Conservation (phyloP, 2,329 filamentous ascomycete species). For the Xylaria polymorpha region DNA sequence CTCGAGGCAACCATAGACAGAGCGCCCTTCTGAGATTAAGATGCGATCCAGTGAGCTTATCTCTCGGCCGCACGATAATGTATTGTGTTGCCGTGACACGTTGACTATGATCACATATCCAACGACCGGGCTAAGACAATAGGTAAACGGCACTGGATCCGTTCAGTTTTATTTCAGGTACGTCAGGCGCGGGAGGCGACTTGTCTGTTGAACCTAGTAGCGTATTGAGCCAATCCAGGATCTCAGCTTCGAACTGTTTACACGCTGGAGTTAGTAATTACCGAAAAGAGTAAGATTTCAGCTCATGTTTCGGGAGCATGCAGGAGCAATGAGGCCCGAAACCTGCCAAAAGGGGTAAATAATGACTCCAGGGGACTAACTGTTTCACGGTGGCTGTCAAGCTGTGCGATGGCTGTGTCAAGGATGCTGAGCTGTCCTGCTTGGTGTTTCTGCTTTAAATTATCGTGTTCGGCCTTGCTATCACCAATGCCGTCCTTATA, state of each 20-base stretch:
- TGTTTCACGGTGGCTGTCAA: not conserved
- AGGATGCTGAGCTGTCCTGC: constrained; percentile 22
- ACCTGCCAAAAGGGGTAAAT: no score
- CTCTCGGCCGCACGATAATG: not conserved
- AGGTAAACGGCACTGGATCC: not conserved
- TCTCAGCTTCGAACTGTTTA: constrained; percentile 18
- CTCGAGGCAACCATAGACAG: not conserved
- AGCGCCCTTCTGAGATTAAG: not conserved
- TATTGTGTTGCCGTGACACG: not conserved
- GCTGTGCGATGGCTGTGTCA: not conserved
- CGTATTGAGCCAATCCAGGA: constrained; percentile 18
- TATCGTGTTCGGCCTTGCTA: not conserved
- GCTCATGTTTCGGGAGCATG: no score
- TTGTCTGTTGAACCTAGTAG: constrained; percentile 5
- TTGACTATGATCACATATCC: not conserved
- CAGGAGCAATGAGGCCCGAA: no score
- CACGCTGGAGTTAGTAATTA: no score
- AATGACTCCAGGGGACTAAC: no score
- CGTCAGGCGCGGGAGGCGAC: not conserved
- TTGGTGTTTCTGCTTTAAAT: not conserved
- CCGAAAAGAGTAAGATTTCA: no score
- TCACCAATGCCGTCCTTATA: not conserved
- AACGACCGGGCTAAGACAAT: not conserved
- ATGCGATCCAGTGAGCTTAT: not conserved
- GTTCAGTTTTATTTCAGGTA: not conserved